Base-by-base conservation (phyloP, 1,284 basidiomycete genomes). In the Grifola frondosa region DNA sequence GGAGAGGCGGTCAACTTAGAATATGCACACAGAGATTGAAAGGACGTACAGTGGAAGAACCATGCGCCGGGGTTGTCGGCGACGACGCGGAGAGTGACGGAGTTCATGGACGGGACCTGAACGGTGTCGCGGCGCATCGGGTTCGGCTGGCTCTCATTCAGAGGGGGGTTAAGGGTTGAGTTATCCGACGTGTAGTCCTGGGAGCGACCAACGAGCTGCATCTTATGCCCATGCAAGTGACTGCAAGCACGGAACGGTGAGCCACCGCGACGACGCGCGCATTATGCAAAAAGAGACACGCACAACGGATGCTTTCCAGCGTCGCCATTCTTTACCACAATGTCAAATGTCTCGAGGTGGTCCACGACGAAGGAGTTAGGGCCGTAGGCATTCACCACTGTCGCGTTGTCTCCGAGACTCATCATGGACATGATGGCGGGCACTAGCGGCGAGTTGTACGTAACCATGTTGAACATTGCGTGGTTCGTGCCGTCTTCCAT, bases 41-140 rank as follows among this genome's bases (percentile, higher is more conserved):
- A 31, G 33, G 17, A 65, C 78, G 40, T 55, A 83, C 89, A 90
- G 64, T 82, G 88, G 60, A 91, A 78, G 52, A 91, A 67, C 90
- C 91, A 93, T 2, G 76, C 79, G 6, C 91, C 91, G 1, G 91
- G 91, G 63, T 93, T 93, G 58, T 92, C 84, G 1, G 87, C 85
- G 39, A 80, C 64, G 46, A 90, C 58, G 11, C 88, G 80, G 33
- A 92, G 64, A 0, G 82, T 88, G 13, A 74, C 84, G 2, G 80
- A 80, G 13, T 74, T 66, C 38, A 73, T 71, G 1, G 74, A 70
- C 3, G 82, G 81, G 32, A 92, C 75, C 48, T 79, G 73, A 3
- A 90, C 66, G 0, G 85, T 88, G 65, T 97, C 91, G 41, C 93
- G 77, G 13, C 92, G 81, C 55, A 93, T 80, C 2, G 94, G 94